Percentiles rank a stretch among this genome's conserved stretches.
Evolutionary conservation across 2,329 filamentous ascomycete genomes (phyloP).

Genomic region (Simplicillium sp.): DNA sequence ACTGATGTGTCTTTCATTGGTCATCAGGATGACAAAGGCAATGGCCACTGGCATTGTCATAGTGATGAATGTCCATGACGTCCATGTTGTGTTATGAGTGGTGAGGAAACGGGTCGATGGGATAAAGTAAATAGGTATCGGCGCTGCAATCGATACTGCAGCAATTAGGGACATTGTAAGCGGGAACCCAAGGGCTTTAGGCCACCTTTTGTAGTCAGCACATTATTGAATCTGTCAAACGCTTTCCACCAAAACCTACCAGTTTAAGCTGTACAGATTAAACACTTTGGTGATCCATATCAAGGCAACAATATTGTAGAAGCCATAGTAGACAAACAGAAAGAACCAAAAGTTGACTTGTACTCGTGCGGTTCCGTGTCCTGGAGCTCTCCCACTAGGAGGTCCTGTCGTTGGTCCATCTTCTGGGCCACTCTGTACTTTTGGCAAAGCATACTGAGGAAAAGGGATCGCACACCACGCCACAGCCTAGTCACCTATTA

Average conservation of each 20-base stretch:
- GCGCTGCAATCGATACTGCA: conserved; percentile 46
- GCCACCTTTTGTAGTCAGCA: conserved; percentile 36
- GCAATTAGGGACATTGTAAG: conserved; percentile 54
- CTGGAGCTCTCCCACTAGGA: conserved; percentile 13
- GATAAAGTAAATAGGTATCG: conserved; percentile 50
- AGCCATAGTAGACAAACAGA: conserved; percentile 58
- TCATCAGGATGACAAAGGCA: conserved; percentile 54
- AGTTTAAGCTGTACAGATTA: conserved; percentile 62
- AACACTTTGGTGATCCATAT: conserved; percentile 66
- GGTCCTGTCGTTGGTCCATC: too few species aligned
- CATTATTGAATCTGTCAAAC: conserved; percentile 5
- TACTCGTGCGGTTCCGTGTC: conserved; percentile 54
- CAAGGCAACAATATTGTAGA: conserved; percentile 58
- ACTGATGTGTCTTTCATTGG: conserved; percentile 52
- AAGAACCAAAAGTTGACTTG: conserved; percentile 66
- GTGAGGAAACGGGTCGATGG: conserved; percentile 44
- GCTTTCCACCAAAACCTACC: conserved; percentile 24
- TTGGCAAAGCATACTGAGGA: conserved; percentile 48
- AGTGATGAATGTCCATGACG: conserved; percentile 59
- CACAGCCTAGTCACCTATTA: conserved; percentile 35
- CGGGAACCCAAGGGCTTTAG: conserved; percentile 52
- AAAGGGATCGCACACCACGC: conserved; percentile 58
- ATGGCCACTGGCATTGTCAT: conserved; percentile 62
- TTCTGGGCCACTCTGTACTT: conserved; percentile 14
- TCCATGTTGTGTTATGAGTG: conserved; percentile 57